Conservation (phyloP, 768 basidiomycete genomes). For the Mycena polygramma region DNA sequence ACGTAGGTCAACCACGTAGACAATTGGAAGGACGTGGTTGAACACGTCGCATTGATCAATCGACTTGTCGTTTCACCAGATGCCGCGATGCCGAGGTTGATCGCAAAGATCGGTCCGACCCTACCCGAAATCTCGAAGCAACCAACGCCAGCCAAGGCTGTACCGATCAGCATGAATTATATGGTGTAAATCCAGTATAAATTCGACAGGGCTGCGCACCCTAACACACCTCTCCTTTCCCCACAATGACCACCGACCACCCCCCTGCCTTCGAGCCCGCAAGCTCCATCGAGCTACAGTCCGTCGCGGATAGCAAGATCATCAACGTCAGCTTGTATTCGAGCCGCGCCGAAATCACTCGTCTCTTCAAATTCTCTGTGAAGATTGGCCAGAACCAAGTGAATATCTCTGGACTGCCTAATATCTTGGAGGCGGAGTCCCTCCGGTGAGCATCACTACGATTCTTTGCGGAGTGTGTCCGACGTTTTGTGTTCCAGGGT, state of each 20-base stretch:
- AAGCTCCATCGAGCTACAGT: constrained; percentile 41
- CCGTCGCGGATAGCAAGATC: constrained; percentile 49
- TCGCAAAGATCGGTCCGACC: too few relatives aligned
- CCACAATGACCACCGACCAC: constrained; percentile 24
- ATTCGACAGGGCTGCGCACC: constrained; percentile 4
- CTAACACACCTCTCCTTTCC: background rate
- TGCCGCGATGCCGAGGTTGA: too few relatives aligned
- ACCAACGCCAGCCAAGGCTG: too few relatives aligned
- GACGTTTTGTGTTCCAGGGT: constrained; percentile 29
- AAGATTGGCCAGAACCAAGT: constrained; percentile 37
- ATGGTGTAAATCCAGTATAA: background rate
- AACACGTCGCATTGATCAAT: too few relatives aligned
- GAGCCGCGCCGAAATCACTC: constrained; percentile 53
- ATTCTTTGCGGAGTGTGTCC: background rate
- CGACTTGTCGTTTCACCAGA: too few relatives aligned
- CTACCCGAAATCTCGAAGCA: too few relatives aligned
- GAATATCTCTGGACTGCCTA: constrained; percentile 34
- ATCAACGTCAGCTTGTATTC: constrained; percentile 51
- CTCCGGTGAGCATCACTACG: constrained; percentile 25
- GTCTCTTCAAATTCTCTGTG: constrained; percentile 47
- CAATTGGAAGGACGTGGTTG: too few relatives aligned
- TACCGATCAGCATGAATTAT: background rate
- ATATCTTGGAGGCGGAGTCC: constrained; percentile 33
- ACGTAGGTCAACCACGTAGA: too few relatives aligned
- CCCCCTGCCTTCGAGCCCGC: constrained; percentile 35